A percentile compares a stretch with the other conserved stretches of the same genome.
Evolutionary conservation across 2,329 filamentous ascomycete genomes (phyloP).

Genomic region (Didymella segeticola): DNA sequence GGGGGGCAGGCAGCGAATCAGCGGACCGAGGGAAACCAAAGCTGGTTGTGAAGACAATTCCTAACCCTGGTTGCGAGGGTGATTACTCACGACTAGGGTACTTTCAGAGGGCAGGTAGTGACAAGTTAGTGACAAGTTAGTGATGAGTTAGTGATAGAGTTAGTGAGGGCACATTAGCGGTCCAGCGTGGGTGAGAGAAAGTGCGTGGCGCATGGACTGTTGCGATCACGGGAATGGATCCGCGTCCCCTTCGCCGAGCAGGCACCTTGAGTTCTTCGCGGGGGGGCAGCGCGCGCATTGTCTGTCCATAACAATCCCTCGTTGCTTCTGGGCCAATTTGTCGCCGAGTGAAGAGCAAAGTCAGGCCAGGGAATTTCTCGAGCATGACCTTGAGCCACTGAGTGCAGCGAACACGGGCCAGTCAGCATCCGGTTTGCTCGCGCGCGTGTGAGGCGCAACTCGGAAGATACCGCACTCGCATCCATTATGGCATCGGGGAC

Average conservation of each 20-base stretch:
- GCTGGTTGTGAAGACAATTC: too few species aligned
- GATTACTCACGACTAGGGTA: too few species aligned
- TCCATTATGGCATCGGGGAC: conserved; percentile 31
- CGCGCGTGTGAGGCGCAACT: conserved; percentile 21
- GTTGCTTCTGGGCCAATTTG: not conserved
- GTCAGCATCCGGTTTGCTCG: conserved; percentile 21
- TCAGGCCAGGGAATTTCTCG: not conserved
- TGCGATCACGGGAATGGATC: conserved; percentile 16
- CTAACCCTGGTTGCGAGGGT: too few species aligned
- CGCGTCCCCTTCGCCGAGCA: conserved; percentile 14
- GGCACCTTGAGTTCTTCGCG: not conserved
- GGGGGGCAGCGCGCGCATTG: not conserved
- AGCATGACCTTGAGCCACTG: not conserved
- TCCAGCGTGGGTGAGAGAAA: conserved; percentile 1
- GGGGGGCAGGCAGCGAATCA: conserved; percentile 5
- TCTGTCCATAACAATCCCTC: not conserved
- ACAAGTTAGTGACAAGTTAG: not conserved
- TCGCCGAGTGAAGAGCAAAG: not conserved
- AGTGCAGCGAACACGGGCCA: conserved; percentile 15
- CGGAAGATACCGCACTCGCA: conserved; percentile 19
- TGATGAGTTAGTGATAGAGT: not conserved
- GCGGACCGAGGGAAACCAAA: not conserved
- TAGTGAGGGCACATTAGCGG: not conserved
- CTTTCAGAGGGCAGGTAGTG: not conserved
- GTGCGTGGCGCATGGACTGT: conserved; percentile 16